Conservation (phyloP, 2,329 filamentous ascomycete genomes). For the Mycosphaerella sp. region DNA sequence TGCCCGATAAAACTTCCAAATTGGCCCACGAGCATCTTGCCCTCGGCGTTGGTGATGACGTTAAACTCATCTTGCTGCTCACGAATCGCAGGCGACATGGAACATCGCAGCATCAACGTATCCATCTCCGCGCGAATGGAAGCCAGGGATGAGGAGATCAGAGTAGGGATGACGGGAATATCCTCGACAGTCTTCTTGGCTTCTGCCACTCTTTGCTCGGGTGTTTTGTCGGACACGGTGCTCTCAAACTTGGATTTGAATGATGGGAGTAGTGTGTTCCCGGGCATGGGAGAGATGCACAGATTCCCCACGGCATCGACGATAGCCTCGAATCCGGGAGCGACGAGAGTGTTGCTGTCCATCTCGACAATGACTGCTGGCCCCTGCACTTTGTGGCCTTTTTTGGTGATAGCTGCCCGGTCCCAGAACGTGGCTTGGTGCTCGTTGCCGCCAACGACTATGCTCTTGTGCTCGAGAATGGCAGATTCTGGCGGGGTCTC, state of each 20-base stretch:
- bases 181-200: slow-evolving; percentile 24
- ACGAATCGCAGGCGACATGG: slow-evolving; percentile 27
- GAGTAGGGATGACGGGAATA: slow-evolving; percentile 24
- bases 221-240: slow-evolving; percentile 19
- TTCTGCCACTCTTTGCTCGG: slow-evolving; percentile 20
- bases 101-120: slow-evolving; percentile 27
- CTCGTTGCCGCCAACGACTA: slow-evolving; percentile 23
- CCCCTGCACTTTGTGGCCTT: slow-evolving; percentile 23
- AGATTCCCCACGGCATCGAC: slow-evolving; percentile 25
- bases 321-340: slow-evolving; percentile 22
- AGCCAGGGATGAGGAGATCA: slow-evolving; percentile 24
- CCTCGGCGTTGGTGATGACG: slow-evolving; percentile 24
- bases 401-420: slow-evolving; percentile 20
- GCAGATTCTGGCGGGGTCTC: slow-evolving; percentile 21
- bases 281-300: slow-evolving; percentile 25
- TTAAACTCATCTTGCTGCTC: slow-evolving; percentile 29
- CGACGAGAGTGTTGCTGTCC: slow-evolving; percentile 26
- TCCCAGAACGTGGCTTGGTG: slow-evolving; percentile 24
- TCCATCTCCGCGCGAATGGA: slow-evolving; percentile 27
- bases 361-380: slow-evolving; percentile 25
- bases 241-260: slow-evolving; percentile 24
- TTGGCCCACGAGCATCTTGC: slow-evolving; percentile 26
- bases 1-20: slow-evolving; percentile 27
- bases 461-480: slow-evolving; percentile 23
- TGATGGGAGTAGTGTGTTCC: slow-evolving; percentile 22